phyloP scores from a whole-genome alignment of 2,329 filamentous ascomycete species.

The Bipolaris cookei region DNA sequence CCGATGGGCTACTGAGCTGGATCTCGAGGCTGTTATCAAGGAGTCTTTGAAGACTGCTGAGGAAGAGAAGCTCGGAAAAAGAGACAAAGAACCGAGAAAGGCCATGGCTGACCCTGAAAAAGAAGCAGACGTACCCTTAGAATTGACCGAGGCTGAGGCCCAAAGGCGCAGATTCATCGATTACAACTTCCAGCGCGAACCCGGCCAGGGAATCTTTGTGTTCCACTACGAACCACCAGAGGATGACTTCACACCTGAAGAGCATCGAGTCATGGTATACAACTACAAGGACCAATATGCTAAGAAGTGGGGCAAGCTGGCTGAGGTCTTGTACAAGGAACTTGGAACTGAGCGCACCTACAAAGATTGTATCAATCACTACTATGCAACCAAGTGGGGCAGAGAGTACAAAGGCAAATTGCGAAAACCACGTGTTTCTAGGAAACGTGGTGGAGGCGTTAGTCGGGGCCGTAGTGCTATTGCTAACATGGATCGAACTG shows the following conservation, averaged over 20 bases:
- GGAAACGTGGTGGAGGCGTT: constrained; percentile 42
- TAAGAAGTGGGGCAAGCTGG: constrained; percentile 83
- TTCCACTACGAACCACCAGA: constrained; percentile 76
- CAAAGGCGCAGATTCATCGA: constrained; percentile 67
- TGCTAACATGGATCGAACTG: constrained; percentile 54
- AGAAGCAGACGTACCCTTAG: constrained; percentile 75
- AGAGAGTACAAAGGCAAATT: constrained; percentile 79
- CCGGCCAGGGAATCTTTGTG: constrained; percentile 69
- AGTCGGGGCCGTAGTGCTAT: constrained; percentile 64
- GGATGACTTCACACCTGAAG: constrained; percentile 76
- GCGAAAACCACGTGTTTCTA: constrained; percentile 38
- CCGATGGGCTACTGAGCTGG: constrained; percentile 66
- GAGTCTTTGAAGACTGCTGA: constrained; percentile 72
- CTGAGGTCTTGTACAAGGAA: constrained; percentile 63
- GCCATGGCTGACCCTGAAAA: constrained; percentile 77
- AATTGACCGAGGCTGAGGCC: constrained; percentile 68
- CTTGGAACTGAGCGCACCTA: constrained; percentile 68
- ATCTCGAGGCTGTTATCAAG: constrained; percentile 73
- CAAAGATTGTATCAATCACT: constrained; percentile 82
- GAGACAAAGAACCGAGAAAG: constrained; percentile 64
- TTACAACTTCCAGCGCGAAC: constrained; percentile 67
- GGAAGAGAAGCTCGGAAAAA: constrained; percentile 72
- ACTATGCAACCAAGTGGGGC: constrained; percentile 79
- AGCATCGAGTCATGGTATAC: constrained; percentile 73
- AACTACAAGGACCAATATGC: constrained; percentile 72